Evolutionary conservation across 2,329 filamentous ascomycete species (phyloP).

Genomic region (Colletotrichum simmondsii): DNA sequence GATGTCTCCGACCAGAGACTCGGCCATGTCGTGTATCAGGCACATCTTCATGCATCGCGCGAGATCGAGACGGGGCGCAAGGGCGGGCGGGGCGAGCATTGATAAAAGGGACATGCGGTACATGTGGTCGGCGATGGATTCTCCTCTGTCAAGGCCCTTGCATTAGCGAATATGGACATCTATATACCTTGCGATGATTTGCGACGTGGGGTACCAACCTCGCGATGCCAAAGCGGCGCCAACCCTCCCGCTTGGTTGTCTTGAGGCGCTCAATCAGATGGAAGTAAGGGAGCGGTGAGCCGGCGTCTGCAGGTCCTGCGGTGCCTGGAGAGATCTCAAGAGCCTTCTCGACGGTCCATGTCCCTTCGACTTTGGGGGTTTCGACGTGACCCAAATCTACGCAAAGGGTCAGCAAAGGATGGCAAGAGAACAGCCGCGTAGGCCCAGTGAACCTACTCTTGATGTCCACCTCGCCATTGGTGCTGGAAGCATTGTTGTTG

Average conservation of each 20-base stretch:
- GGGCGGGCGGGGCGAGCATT: conserved; percentile 84
- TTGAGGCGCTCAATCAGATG: conserved; percentile 94
- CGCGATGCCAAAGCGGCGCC: conserved; percentile 86
- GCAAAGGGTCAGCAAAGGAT: not conserved
- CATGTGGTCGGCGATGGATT: conserved; percentile 98
- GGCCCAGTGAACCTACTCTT: conserved; percentile 11
- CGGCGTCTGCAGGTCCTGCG: conserved; percentile 67
- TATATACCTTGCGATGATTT: not conserved
- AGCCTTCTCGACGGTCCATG: conserved; percentile 40
- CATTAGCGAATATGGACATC: not conserved
- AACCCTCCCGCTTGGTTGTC: conserved; percentile 95
- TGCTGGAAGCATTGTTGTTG: conserved; percentile 4
- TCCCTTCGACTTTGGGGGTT: conserved; percentile 37
- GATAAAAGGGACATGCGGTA: conserved; percentile 98
- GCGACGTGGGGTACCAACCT: conserved; percentile 48
- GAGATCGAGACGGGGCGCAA: conserved; percentile 79
- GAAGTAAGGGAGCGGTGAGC: conserved; percentile 89
- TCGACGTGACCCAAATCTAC: conserved; percentile 39
- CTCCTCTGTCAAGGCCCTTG: conserved; percentile 63
- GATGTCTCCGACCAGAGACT: conserved; percentile 94
- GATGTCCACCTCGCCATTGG: conserved; percentile 28
- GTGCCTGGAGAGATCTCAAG: conserved; percentile 25
- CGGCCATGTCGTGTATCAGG: conserved; percentile 97
- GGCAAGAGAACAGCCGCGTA: not conserved
- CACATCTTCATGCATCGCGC: conserved; percentile 93